phyloP scores from a whole-genome alignment of 129 eudicot species.

The Flaveria robusta region DNA sequence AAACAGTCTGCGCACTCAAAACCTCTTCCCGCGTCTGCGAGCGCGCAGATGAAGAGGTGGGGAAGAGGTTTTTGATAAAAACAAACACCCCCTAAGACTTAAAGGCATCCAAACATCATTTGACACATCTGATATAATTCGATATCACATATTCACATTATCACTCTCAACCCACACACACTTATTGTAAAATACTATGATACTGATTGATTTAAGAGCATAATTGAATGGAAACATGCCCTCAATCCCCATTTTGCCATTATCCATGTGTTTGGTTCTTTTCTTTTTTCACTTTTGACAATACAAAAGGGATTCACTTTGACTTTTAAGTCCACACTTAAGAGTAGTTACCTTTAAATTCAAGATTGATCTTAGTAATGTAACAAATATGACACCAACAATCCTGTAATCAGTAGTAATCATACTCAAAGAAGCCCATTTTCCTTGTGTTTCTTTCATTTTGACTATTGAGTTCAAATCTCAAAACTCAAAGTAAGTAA shows the following conservation, averaged over 20 bases:
- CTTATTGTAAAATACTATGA: background rate
- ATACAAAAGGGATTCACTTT: background rate
- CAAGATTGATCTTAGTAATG: constrained; percentile 16
- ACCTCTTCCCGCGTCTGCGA: no score
- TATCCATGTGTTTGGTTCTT: background rate
- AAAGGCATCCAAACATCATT: constrained; percentile 2
- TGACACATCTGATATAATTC: background rate
- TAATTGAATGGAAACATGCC: background rate
- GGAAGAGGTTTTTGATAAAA: no score
- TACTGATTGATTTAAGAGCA: background rate
- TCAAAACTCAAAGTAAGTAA: background rate
- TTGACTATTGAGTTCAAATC: background rate
- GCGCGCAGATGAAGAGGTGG: no score
- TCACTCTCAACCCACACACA: background rate
- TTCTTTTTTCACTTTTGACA: background rate
- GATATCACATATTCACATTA: background rate
- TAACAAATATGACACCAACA: constrained; percentile 8
- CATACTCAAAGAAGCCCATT: background rate
- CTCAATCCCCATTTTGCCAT: background rate
- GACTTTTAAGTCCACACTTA: background rate
- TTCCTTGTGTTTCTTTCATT: background rate
- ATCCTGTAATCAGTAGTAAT: constrained; percentile 1
- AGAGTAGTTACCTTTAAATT: background rate
- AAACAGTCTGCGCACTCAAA: no score
- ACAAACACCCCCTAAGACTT: no score